These are phyloP conservation scores for Hypoxylon sp. DNA, from an alignment of 2,329 filamentous ascomycete species.

Conservation along the genomic window DNA sequence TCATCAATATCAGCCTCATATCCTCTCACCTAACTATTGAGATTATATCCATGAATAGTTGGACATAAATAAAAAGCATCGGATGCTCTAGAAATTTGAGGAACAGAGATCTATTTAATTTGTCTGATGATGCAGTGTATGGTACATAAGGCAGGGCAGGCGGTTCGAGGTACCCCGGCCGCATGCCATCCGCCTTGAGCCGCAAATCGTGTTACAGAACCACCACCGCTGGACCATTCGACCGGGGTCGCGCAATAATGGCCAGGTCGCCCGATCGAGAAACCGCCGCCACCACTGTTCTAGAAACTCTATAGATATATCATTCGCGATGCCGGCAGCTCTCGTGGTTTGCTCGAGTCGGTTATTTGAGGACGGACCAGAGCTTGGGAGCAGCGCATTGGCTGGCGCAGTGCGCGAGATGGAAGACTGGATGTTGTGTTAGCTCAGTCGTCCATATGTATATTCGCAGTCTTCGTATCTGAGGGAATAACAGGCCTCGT, in stretches of 20 bases:
- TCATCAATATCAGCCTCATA: background rate
- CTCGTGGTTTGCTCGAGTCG: conserved; percentile 36
- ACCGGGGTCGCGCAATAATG: conserved; percentile 30
- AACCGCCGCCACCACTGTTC: conserved; percentile 43
- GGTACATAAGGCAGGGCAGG: conserved; percentile 50
- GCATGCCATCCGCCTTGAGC: conserved; percentile 45
- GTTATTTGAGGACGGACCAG: conserved; percentile 92
- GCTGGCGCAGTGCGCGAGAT: conserved; percentile 95
- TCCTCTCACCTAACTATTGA: background rate
- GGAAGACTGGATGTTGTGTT: conserved; percentile 79
- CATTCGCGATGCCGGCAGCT: conserved; percentile 37
- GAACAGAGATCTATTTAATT: conserved; percentile 52
- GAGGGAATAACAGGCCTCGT: background rate
- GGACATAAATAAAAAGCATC: conserved; percentile 1
- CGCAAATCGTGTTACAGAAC: conserved; percentile 47
- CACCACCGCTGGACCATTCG: conserved; percentile 31
- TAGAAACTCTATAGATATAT: conserved; percentile 45
- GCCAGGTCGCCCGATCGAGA: conserved; percentile 28
- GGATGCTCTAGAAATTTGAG: conserved; percentile 16
- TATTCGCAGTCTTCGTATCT: background rate
- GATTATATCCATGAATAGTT: background rate
- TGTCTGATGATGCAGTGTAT: conserved; percentile 50
- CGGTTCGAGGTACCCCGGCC: conserved; percentile 38
- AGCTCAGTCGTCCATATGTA: conserved; percentile 57
- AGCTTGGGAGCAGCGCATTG: conserved; percentile 96